Conservation (phyloP, 1,139 yeast genomes). For the Scheffersomyces cryptocercus region DNA sequence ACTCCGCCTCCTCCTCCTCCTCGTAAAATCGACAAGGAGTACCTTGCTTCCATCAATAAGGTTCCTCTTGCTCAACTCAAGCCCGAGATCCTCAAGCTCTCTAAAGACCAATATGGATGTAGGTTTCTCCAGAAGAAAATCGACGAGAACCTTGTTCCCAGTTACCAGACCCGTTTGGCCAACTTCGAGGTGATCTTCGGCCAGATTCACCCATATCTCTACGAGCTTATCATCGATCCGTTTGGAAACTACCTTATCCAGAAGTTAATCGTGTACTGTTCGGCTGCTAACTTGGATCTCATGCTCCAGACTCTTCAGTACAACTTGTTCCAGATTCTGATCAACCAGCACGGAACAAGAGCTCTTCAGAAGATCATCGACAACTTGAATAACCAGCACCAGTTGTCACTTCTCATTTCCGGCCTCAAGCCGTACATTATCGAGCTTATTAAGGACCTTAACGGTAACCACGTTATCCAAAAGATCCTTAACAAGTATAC, state of each 20-base stretch:
- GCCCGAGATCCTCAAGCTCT: constrained; percentile 35
- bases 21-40: constrained; percentile 43
- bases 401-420: constrained; percentile 43
- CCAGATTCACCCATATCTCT: constrained; percentile 39
- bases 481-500: constrained; percentile 45
- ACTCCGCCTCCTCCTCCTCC: background rate
- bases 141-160: constrained; percentile 39
- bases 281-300: constrained; percentile 37
- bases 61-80: constrained; percentile 37
- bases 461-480: constrained; percentile 52
- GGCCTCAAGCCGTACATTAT: constrained; percentile 58
- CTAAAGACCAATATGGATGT: constrained; percentile 52
- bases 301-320: constrained; percentile 40
- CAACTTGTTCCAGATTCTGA: constrained; percentile 47
- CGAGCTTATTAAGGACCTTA: constrained; percentile 44
- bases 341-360: constrained; percentile 48
- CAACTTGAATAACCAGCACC: constrained; percentile 35
- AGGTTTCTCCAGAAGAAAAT: constrained; percentile 49
- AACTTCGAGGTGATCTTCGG: constrained; percentile 45
- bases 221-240: constrained; percentile 47
- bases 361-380: constrained; percentile 50
- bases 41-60: constrained; percentile 37
- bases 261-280: constrained; percentile 34
- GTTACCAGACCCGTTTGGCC: constrained; percentile 28
- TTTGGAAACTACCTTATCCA: constrained; percentile 30